Conservation (phyloP, 139 green algal species). For the Auxenochlorella protothecoides region DNA sequence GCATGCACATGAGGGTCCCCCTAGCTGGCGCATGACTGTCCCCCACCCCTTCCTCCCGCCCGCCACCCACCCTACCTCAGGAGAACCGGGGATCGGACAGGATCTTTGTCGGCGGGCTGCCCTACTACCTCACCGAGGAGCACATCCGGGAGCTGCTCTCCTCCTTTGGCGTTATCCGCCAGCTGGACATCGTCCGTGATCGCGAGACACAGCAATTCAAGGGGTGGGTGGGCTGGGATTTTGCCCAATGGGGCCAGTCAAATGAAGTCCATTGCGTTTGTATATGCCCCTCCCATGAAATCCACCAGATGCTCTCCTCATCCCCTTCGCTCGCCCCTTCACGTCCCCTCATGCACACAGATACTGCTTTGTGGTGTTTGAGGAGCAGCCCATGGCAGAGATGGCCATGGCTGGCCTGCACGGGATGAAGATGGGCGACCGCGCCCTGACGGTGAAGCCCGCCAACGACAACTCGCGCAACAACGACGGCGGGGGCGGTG, state of each 20-base stretch:
- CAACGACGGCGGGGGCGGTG: neutral
- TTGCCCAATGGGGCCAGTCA: too few species aligned
- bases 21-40: neutral
- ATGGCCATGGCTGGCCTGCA: conserved; percentile 80
- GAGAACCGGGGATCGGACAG: conserved; percentile 12
- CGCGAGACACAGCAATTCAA: conserved; percentile 82
- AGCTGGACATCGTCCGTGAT: conserved; percentile 91
- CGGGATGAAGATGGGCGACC: conserved; percentile 92
- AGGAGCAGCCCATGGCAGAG: conserved; percentile 72
- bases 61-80: conserved; percentile 18
- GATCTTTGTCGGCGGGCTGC: conserved; percentile 94
- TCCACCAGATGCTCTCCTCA: too few species aligned
- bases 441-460: conserved; percentile 71
- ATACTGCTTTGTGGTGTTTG: conserved; percentile 92
- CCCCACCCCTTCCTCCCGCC: neutral
- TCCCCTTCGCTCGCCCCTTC: neutral
- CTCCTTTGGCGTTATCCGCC: conserved; percentile 78
- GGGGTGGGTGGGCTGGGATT: conserved; percentile 45
- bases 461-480: neutral
- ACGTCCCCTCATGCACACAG: conserved; percentile 18
- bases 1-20: neutral
- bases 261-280: too few species aligned
- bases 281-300: too few species aligned
- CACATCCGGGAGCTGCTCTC: conserved; percentile 89
- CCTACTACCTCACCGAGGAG: conserved; percentile 92